Evolutionary conservation across 805 yeast genomes (phyloP), one percentile per base, ranked within the genome.

Genomic region (Spathaspora hagerdaliae): DNA sequence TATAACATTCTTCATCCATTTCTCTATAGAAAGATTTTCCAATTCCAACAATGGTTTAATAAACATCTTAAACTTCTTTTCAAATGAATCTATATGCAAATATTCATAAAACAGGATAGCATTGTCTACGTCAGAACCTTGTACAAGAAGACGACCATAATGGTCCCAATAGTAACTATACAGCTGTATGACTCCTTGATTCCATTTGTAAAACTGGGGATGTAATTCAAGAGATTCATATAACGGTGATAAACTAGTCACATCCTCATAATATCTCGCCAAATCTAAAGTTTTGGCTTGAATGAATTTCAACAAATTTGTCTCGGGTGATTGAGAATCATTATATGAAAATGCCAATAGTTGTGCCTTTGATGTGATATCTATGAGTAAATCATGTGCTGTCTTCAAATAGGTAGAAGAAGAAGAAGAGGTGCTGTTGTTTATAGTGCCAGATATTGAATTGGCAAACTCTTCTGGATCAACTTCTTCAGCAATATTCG

Each of bases 151-250:
- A 1, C 47, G 32, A 1, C 58, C 69, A 43, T 57, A 60, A 42
- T 56, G 57, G 14, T 49, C 55, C 60, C 65, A 59, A 47, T 57
- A 69, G 49, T 63, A 63, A 19, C 46, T 43, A 50, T 52, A 69
- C 0, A 72, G 72, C 26, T 39, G 27, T 13, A 63, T 43, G 2
- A 59, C n/a, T 1, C 69, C 71, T 7, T 46, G 19, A 29, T 48
- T 49, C 73, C 74, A 69, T 9, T 43, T 12, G 3, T 48, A 29
- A 44, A 62, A 65, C 2, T 55, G 56, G 3, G 38, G 44, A 15
- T 48, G 49, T 6, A 48, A 49, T 7, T 43, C 29, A 9, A 57
- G 31, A 6, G 48, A 13, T 8, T 29, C 31, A 14, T 53, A 50
- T 6, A 65, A 46, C 5, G 55, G 51, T 0, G 39, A 27, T 19